Percentiles rank a stretch among this genome's conserved stretches.
Conservation (phyloP, 179 eudicot genomes). For the Drosera spatulata region DNA sequence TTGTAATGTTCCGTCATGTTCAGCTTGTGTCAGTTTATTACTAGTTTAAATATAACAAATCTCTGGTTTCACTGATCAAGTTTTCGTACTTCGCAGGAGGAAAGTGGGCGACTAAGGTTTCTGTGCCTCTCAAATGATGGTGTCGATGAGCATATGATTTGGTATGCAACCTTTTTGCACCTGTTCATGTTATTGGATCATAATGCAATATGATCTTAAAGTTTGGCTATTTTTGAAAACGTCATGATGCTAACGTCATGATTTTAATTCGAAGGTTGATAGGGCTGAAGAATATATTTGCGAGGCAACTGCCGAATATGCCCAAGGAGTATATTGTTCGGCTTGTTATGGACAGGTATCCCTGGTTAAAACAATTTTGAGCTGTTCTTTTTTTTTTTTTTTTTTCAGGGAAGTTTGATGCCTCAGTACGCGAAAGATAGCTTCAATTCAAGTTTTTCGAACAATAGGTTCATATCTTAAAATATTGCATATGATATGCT, state of each 20-base stretch:
- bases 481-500: not conserved
- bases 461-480: too few species aligned
- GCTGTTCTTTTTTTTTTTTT: not conserved
- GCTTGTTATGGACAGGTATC: constrained; percentile 92
- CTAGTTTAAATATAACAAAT: too few species aligned
- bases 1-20: too few species aligned
- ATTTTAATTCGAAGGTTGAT: constrained; percentile 52
- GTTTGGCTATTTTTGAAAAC: not conserved
- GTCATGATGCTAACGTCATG: not conserved
- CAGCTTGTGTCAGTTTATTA: too few species aligned
- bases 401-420: too few species aligned
- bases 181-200: not conserved
- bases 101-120: constrained; percentile 66
- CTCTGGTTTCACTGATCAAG: too few species aligned
- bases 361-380: not conserved
- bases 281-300: constrained; percentile 96
- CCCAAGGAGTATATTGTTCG: constrained; percentile 99
- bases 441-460: too few species aligned
- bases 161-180: constrained; percentile 39
- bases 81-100: constrained; percentile 48
- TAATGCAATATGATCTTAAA: too few species aligned
- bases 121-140: constrained; percentile 70
- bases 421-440: too few species aligned
- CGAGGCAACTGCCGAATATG: constrained; percentile 94
- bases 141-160: constrained; percentile 80